Evolutionary conservation across 768 basidiomycete species (phyloP).

Genomic region (Porphyrellus cyaneotinctus): DNA sequence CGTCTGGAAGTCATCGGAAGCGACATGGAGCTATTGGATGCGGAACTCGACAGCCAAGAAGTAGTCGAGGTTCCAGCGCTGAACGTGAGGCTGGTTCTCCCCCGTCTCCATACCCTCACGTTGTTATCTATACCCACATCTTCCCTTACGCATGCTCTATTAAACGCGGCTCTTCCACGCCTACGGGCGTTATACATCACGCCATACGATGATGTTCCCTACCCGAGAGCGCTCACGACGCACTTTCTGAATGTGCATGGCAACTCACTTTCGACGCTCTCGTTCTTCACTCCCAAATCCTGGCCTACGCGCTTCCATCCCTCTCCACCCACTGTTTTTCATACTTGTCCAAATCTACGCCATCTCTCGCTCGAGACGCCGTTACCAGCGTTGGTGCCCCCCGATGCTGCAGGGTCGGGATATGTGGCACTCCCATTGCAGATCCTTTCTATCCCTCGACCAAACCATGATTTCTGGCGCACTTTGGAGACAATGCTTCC

Average conservation of each 20-base stretch:
- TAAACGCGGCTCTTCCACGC: conserved; percentile 56
- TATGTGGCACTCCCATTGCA: conserved; percentile 40
- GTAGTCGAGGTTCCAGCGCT: conserved; percentile 21
- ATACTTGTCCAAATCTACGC: conserved; percentile 50
- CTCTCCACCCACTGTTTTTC: conserved; percentile 47
- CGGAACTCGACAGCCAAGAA: conserved; percentile 31
- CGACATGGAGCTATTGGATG: conserved; percentile 52
- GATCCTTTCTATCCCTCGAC: conserved; percentile 75
- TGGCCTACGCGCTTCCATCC: conserved; percentile 61
- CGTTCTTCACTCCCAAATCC: conserved; percentile 64
- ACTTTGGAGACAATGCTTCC: conserved; percentile 54
- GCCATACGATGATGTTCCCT: conserved; percentile 66
- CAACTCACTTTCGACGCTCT: conserved; percentile 50
- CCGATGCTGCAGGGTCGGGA: conserved; percentile 24
- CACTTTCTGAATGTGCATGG: conserved; percentile 62
- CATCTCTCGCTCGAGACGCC: conserved; percentile 73
- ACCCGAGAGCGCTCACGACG: conserved; percentile 53
- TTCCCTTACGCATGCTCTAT: conserved; percentile 55
- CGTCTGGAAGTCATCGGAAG: conserved; percentile 60
- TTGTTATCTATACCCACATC: conserved; percentile 67
- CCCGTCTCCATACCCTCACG: conserved; percentile 53
- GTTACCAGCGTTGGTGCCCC: conserved; percentile 47
- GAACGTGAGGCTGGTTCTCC: conserved; percentile 46
- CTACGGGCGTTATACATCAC: conserved; percentile 65
- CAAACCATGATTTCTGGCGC: conserved; percentile 53